A percentile compares a stretch with the other conserved stretches of the same genome.
Conservation (phyloP, 1,139 yeast species). For the Pichia sp. region DNA sequence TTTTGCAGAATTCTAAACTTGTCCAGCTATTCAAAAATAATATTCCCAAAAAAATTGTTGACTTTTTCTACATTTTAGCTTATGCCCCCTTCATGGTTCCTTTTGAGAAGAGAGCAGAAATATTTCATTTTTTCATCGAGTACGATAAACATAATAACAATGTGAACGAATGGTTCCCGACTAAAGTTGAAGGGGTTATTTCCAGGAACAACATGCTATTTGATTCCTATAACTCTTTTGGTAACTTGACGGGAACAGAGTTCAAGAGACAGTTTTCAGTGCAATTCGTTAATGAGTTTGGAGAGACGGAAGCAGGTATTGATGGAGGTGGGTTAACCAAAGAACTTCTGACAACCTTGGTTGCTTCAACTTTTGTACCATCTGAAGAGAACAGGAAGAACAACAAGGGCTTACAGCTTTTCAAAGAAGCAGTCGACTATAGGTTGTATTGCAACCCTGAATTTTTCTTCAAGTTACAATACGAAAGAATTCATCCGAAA, state of each 20-base stretch:
- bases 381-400: constrained; percentile 26
- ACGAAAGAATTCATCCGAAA: constrained; percentile 22
- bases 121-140: constrained; percentile 63
- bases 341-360: constrained; percentile 75
- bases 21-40: constrained; percentile 2
- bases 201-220: constrained; percentile 65
- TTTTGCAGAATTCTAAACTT: constrained; percentile 7
- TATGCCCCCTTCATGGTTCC: constrained; percentile 76
- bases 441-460: constrained; percentile 73
- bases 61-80: constrained; percentile 40
- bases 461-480: constrained; percentile 38
- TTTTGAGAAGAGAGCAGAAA: constrained; percentile 65
- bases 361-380: constrained; percentile 58
- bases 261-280: constrained; percentile 63
- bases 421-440: constrained; percentile 53
- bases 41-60: constrained; percentile 36
- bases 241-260: constrained; percentile 44
- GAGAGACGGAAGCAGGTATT: constrained; percentile 75
- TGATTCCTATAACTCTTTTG: constrained; percentile 67
- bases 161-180: constrained; percentile 20
- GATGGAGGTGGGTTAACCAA: constrained; percentile 98
- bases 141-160: constrained; percentile 36
- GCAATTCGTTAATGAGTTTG: constrained; percentile 66
- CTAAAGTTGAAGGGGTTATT: constrained; percentile 47
- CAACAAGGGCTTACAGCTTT: constrained; percentile 39